A percentile compares a stretch with the other conserved stretches of the same genome.
Evolutionary conservation across 2,329 filamentous ascomycete genomes (phyloP).

Genomic region (Cucurbitaria berberidis): DNA sequence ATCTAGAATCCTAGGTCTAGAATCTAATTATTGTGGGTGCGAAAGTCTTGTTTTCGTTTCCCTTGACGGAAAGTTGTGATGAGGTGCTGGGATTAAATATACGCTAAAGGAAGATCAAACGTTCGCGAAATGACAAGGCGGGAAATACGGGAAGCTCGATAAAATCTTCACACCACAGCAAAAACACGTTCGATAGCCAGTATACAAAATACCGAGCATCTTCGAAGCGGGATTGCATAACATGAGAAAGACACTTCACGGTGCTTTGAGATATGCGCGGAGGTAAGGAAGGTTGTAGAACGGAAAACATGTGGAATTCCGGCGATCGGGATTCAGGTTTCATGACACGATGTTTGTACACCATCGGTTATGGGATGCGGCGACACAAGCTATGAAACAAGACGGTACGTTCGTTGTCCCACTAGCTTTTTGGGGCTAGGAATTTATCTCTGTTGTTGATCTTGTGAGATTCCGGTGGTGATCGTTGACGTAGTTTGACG

Average conservation of each 20-base stretch:
- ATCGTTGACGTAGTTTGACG: background rate
- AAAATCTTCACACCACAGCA: background rate
- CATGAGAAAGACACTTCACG: background rate
- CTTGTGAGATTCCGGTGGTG: too few relatives aligned
- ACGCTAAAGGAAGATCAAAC: conserved; percentile 43
- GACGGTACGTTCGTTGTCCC: conserved; percentile 5
- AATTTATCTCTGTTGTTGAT: too few relatives aligned
- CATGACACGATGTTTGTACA: conserved; percentile 7
- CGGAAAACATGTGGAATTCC: background rate
- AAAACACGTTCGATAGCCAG: background rate
- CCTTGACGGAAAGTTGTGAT: conserved; percentile 5
- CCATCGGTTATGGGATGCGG: conserved; percentile 5
- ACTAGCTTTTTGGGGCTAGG: background rate
- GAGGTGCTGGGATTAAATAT: conserved; percentile 22
- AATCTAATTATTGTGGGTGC: conserved; percentile 14
- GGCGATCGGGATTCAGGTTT: conserved; percentile 3
- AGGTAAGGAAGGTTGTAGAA: background rate
- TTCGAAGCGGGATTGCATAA: background rate
- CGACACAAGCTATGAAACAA: too few relatives aligned
- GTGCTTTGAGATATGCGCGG: background rate
- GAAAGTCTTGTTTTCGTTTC: conserved; percentile 16
- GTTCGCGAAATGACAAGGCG: conserved; percentile 37
- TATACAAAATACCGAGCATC: background rate
- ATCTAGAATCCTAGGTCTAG: conserved; percentile 15
- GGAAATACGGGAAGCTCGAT: conserved; percentile 11